These are phyloP conservation scores for Eucalyptus cloeziana DNA, from an alignment of 345 rosid genomes.

Conservation along the genomic window DNA sequence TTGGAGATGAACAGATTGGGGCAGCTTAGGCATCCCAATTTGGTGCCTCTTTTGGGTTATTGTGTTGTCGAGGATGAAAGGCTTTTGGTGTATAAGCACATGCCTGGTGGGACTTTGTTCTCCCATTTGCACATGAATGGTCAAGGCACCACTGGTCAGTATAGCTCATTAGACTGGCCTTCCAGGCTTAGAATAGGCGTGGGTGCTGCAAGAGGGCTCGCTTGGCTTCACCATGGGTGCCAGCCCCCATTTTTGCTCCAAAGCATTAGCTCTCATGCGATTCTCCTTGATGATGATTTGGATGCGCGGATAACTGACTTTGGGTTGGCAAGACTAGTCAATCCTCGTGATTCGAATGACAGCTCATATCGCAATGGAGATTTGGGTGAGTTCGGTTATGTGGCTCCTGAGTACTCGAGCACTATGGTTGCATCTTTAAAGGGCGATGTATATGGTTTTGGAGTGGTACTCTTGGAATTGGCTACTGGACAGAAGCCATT, in stretches of 20 bases:
- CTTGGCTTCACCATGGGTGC: constrained; percentile 56
- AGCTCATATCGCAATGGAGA: constrained; percentile 29
- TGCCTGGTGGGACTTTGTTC: constrained; percentile 38
- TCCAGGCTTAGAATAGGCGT: constrained; percentile 32
- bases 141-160: background rate
- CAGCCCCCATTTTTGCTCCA: constrained; percentile 26
- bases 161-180: constrained; percentile 33
- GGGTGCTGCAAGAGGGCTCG: constrained; percentile 52
- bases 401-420: constrained; percentile 29
- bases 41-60: constrained; percentile 53
- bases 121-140: constrained; percentile 19
- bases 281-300: constrained; percentile 45
- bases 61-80: constrained; percentile 46
- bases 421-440: constrained; percentile 33
- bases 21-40: constrained; percentile 48
- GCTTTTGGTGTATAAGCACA: constrained; percentile 17
- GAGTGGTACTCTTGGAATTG: constrained; percentile 31
- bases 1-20: constrained; percentile 47
- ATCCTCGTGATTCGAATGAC: constrained; percentile 18
- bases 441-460: constrained; percentile 52
- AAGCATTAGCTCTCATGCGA: constrained; percentile 37
- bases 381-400: constrained; percentile 22
- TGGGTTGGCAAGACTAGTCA: constrained; percentile 35
- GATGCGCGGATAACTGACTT: constrained; percentile 43
- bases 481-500: constrained; percentile 29